phyloP scores from a whole-genome alignment of 2,329 filamentous ascomycete genomes.

The Talaromyces sp. region DNA sequence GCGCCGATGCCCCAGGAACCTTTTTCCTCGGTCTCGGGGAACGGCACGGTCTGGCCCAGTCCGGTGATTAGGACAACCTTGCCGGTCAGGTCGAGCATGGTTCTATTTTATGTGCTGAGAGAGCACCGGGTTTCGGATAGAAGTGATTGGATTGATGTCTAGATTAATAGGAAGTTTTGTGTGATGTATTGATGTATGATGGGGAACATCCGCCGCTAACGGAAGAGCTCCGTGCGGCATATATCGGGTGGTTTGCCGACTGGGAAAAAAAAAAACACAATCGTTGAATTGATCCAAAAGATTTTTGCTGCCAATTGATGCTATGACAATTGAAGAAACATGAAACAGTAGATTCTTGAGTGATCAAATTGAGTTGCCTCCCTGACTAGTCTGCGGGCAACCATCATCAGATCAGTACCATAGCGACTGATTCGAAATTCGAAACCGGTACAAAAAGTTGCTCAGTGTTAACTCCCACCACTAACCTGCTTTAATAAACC shows the following conservation, averaged over 20 bases:
- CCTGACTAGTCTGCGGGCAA: neutral
- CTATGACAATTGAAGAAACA: neutral
- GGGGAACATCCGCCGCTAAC: neutral
- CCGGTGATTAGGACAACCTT: slow-evolving; percentile 9
- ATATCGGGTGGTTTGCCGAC: neutral
- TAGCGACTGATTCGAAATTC: neutral
- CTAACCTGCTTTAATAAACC: neutral
- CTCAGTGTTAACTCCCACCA: neutral
- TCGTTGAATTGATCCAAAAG: neutral
- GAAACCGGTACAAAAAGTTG: neutral
- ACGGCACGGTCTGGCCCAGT: slow-evolving; percentile 2
- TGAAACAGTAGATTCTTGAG: neutral
- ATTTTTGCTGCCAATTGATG: neutral
- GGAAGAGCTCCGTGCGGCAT: neutral
- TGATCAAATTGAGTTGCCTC: neutral
- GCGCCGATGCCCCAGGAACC: slow-evolving; percentile 7
- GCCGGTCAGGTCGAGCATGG: neutral
- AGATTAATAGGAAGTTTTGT: neutral
- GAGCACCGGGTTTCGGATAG: neutral
- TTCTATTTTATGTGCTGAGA: neutral
- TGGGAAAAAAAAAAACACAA: neutral
- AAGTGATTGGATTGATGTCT: neutral
- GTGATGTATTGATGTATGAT: neutral
- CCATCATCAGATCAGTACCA: neutral
- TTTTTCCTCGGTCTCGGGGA: neutral